Evolutionary conservation across 768 basidiomycete species (phyloP), one percentile per base, ranked within the genome.

Genomic region (Cystofilobasidium macerans): DNA sequence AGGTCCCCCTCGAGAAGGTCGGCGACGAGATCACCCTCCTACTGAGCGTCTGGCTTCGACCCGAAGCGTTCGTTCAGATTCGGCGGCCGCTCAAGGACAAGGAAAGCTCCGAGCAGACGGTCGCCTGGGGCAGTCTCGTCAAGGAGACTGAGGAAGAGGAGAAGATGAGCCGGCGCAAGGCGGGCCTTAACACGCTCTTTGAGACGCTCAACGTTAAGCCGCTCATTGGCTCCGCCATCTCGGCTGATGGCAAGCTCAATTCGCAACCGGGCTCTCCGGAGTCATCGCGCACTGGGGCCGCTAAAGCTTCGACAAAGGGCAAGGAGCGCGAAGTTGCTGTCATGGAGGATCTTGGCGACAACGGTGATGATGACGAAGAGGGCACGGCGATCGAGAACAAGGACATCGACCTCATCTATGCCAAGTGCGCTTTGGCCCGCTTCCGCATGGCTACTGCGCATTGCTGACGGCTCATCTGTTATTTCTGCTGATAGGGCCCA

Each of bases 321-420:
- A 73, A 73, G 57, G 70, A 71, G 12, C 79, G 76, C 63, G 68
- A 71, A 8, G 86, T 79, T 11, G 87, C 89, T 73, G 80, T 86
- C n/a, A 83, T 87, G 1, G 86, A 86, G 2, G 86, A 88, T 4
- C 26, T 54, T 8, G n/a, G 20, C 14, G 51, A 54, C 51, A 51
- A 51, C 48, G 51, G 28, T 68, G 85, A 83, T 3, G 88, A 89
- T 74, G 88, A 87, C 70, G 84, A 86, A 62, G 82, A 90, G 63
- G 84, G 81, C 2, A 89, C 91, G 73, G 87, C 89, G 66, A 77
- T 94, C 56, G 83, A 84, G 11, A 86, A 88, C 67, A 85, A 86
- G 71, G 86, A 93, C 69, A 77, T 95, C 62, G 83, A 87, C 70
- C 74, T 84, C 53, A 94, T 97, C 45, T 95, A 92, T 72, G 84